Percentiles rank a stretch among this genome's conserved stretches.
Evolutionary conservation across 2,329 filamentous ascomycete species (phyloP).

Genomic region (Pyricularia sp.): DNA sequence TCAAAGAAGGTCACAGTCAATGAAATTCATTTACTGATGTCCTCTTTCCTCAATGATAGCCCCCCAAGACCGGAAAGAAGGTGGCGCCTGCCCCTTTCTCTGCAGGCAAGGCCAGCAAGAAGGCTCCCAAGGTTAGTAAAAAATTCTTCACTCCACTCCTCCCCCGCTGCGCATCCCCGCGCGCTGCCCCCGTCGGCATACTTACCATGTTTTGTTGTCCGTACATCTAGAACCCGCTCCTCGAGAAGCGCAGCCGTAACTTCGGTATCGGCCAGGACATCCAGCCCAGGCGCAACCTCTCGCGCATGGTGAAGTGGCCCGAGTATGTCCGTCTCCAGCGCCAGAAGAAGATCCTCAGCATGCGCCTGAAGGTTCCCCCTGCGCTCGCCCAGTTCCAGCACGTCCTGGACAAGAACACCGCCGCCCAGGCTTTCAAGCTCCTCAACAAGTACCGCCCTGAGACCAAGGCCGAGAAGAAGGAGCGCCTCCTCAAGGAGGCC

Average conservation of each 20-base stretch:
- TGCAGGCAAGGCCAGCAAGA: conserved; percentile 91
- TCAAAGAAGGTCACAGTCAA: conserved; percentile 65
- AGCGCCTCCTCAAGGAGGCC: conserved; percentile 96
- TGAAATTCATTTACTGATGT: conserved; percentile 84
- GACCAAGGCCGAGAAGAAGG: conserved; percentile 99
- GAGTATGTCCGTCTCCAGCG: conserved; percentile 98
- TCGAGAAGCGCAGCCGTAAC: conserved; percentile 97
- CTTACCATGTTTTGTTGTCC: neutral
- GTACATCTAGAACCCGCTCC: conserved; percentile 79
- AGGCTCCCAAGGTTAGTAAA: conserved; percentile 82
- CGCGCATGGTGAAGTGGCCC: conserved; percentile 99
- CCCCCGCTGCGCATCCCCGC: neutral
- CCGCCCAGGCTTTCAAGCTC: conserved; percentile 95
- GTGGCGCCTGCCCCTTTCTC: conserved; percentile 94
- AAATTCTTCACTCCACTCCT: neutral
- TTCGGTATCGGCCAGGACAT: conserved; percentile 98
- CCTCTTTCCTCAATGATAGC: conserved; percentile 99
- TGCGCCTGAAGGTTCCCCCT: conserved; percentile 97
- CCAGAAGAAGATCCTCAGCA: conserved; percentile 88
- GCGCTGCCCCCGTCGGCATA: neutral
- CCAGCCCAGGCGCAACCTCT: conserved; percentile 91
- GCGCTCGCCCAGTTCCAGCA: conserved; percentile 96
- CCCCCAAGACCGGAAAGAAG: conserved; percentile 98
- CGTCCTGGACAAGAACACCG: conserved; percentile 93
- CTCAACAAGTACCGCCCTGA: conserved; percentile 99